Base-by-base conservation (phyloP, 1,284 basidiomycete genomes). In the Exobasidium cylindrosporum region DNA sequence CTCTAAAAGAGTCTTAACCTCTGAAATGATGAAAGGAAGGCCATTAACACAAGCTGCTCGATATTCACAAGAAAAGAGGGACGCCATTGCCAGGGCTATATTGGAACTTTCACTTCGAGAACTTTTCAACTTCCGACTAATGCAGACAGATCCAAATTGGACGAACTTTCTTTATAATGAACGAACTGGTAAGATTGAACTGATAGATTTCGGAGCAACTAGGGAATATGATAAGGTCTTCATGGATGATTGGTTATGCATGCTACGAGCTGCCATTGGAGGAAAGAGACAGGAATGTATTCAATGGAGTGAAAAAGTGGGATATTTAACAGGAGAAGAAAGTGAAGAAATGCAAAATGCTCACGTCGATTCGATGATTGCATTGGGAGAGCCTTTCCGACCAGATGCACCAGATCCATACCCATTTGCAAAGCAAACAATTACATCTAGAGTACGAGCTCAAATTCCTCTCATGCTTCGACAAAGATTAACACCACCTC, bases 111-210 rank as follows among this genome's bases (percentile, higher is more conserved):
- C 92, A 74, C 83, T 98, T 45, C 87, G 86, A 61, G 95, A 98
- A 79, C 85, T 97, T 13, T 96, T 97, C 81, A 84, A 88, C 62
- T 96, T 94, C 83, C 84, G 90, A 26, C 83, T 90, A 52, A 97
- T 98, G 96, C 96, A 98, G 81, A 98, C 95, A 0, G 95, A 98
- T 80, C 95, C 96, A 1, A 98, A 99, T 78, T 97, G 91, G 90
- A 91, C 90, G 24, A 98, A 97, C 81, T 98, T 98, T 82, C 83
- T 99, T 29, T 97, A 89, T 87, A 89, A 94, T 80, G 76, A 83
- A 3, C 54, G 61, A 7, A 69, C 64, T 14, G 57, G 53, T 40
- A 69, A 74, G 86, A 84, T 97, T 56, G 90, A 92, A 72, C 83
- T 99, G 23, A 91, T 98, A 63, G 95, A 99, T 81, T 97, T 98